Evolutionary conservation across 192 early-diverging fungal genomes (phyloP), one percentile per base, ranked within the genome.

Genomic region (Coemansia sp.): DNA sequence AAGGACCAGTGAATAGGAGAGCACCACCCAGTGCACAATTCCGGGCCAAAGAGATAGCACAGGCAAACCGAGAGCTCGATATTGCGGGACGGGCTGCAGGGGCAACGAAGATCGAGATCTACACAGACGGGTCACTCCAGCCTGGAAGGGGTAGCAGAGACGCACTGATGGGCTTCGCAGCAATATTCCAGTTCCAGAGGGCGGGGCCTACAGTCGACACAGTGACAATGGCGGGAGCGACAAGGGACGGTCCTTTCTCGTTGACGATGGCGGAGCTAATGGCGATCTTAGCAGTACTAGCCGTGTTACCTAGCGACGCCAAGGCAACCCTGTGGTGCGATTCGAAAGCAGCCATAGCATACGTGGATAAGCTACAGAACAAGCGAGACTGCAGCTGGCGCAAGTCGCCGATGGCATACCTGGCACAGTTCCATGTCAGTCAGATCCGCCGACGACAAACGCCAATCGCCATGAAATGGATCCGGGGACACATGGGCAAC

Each of bases 181-280:
- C 39, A 3, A 36, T 27, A 36, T n/a, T 34, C 36, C 4, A 24
- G 62, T 64, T 64, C 24, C 36, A 64, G 9, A 4, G 2, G 20
- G 22, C 5, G 2, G 46, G 5, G 27, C 31, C 12, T 1, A 24
- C 10, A 44, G 22, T 5, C 31, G 1, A 49, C 9, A 15, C 29
- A 22, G 43, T 62, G 18, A 18, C n/a, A 12, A 4, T 70, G 16
- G 24, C 61, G 1, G 60, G 58, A 2, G 24, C 41, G 2, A 70
- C 68, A 3, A 62, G 22, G 31, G 68, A 62, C 4, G 60, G 68
- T 5, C 40, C 39, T 2, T 62, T 70, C 34, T 70, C 68, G 0
- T 70, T 58, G 34, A 70, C 31, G 13, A 70, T 24, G n/a, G 58
- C 57, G 5, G 60, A 70, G 41, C 40, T 70, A 20, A 70, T 70